Evolutionary conservation across 306 rosid genomes (phyloP), one percentile per base, ranked within the genome.

Genomic region (Castanopsis chinensis): DNA sequence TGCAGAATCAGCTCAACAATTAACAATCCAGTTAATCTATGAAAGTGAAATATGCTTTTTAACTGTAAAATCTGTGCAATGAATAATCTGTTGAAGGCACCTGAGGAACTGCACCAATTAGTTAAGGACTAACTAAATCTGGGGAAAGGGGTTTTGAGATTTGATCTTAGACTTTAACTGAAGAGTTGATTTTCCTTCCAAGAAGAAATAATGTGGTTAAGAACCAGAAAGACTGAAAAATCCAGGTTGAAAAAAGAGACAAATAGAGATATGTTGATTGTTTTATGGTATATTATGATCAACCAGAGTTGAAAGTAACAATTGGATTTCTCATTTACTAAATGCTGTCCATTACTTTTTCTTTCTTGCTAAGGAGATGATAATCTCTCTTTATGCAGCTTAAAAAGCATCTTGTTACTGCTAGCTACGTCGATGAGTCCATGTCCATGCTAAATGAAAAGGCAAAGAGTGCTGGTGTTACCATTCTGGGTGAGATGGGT

Each of bases 401-500:
- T 71, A 88, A 74, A 72, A 95, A 82, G 80, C 97, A 95, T 86
- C 92, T 93, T 45, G 97, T 95, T 77, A 95, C 99, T 72, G 98
- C 98, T 81, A 95, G 99, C 87, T 95, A 95, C 80, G 92, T 95
- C 67, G 98, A 95, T 81, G 90, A 83, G 78, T 79, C 97, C 78
- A 83, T 95, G 87, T 83, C 92, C 61, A 73, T 35, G 81, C 90
- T 95, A 79, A 83, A 90, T 84, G 94, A 88, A 82, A 87, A 78
- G 78, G 99, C 98, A 69, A 91, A 85, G 88, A 90, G 68, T 53
- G 96, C 92, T 58, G 96, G 97, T 57, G 85, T 95, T 73, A 93
- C 98, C 28, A 91, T 95, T 84, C 96, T 95, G 55, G 97, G 99
- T 12, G 99, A 95, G 86, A 87, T 95, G 97, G 99, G 99, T 63